phyloP scores from a whole-genome alignment of 1,284 basidiomycete genomes.

The Naganishia sp. region DNA sequence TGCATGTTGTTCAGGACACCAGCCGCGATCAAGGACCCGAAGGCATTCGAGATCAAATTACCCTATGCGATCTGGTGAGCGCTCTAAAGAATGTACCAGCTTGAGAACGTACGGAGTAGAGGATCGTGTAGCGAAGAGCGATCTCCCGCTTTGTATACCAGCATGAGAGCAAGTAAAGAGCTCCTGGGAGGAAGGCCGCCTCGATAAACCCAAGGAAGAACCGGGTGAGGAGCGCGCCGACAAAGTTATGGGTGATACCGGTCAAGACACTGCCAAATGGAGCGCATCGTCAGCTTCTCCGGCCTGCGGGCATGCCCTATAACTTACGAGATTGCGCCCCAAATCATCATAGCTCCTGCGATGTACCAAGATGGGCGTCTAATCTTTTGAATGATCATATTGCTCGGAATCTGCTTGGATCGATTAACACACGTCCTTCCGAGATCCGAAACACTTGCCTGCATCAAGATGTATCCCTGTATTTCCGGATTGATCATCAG shows the following conservation, averaged over 20 bases:
- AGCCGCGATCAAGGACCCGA: slow-evolving; percentile 75
- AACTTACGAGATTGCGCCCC: slow-evolving; percentile 36
- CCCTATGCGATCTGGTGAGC: background rate
- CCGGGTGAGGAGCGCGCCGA: slow-evolving; percentile 68
- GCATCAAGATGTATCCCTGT: slow-evolving; percentile 36
- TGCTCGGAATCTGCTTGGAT: slow-evolving; percentile 65
- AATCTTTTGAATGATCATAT: slow-evolving; percentile 63
- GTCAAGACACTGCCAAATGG: slow-evolving; percentile 58
- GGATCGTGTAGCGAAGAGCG: slow-evolving; percentile 64
- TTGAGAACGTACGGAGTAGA: slow-evolving; percentile 59
- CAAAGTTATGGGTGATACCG: slow-evolving; percentile 66
- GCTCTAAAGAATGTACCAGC: slow-evolving; percentile 38
- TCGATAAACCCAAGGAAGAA: slow-evolving; percentile 62
- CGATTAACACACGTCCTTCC: slow-evolving; percentile 55
- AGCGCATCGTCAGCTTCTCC: slow-evolving; percentile 20
- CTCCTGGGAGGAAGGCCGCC: slow-evolving; percentile 43
- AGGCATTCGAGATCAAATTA: slow-evolving; percentile 70
- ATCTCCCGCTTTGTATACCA: slow-evolving; percentile 53
- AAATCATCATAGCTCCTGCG: slow-evolving; percentile 63
- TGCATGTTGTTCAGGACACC: slow-evolving; percentile 69
- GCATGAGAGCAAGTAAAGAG: slow-evolving; percentile 63
- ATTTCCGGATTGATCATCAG: background rate
- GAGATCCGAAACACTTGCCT: too few species aligned
- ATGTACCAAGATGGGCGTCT: slow-evolving; percentile 74
- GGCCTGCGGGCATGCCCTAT: slow-evolving; percentile 14